Evolutionary conservation across 1,139 yeast genomes (phyloP).

Genomic region (Saccharomyces hybrid): DNA sequence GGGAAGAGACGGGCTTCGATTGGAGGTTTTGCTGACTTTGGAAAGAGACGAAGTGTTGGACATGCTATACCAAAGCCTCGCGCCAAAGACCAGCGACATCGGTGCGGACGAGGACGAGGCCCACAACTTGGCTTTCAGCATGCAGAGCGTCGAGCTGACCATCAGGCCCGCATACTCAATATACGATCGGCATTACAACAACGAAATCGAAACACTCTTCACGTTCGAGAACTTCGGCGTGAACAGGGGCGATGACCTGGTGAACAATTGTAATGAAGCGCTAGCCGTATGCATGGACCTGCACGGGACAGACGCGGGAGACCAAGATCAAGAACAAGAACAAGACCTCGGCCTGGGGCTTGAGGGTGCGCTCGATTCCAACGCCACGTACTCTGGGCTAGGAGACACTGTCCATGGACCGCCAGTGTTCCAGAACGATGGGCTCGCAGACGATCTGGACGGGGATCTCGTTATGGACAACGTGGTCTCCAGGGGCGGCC

Average conservation of each 20-base stretch:
- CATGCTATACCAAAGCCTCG: slow-evolving; percentile 12
- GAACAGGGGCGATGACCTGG: slow-evolving; percentile 35
- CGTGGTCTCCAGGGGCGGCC: slow-evolving; percentile 8
- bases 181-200: slow-evolving; percentile 33
- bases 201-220: slow-evolving; percentile 32
- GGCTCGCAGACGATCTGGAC: slow-evolving; percentile 24
- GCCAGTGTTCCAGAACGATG: slow-evolving; percentile 14
- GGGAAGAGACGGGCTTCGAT: slow-evolving; percentile 23
- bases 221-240: slow-evolving; percentile 35
- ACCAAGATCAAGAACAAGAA: slow-evolving; percentile 7
- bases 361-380: slow-evolving; percentile 7
- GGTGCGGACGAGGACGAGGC: background rate
- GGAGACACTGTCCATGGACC: slow-evolving; percentile 12
- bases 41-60: slow-evolving; percentile 24
- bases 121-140: slow-evolving; percentile 6
- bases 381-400: slow-evolving; percentile 14
- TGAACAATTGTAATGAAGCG: slow-evolving; percentile 29
- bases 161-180: slow-evolving; percentile 32
- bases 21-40: slow-evolving; percentile 25
- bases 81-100: background rate
- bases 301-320: slow-evolving; percentile 11
- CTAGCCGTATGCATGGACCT: slow-evolving; percentile 28
- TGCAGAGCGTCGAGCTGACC: slow-evolving; percentile 29
- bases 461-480: slow-evolving; percentile 11
- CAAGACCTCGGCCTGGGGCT: slow-evolving; percentile 10